Base-by-base conservation (phyloP, 2,329 filamentous ascomycete species). In the Ascomycota sp. region DNA sequence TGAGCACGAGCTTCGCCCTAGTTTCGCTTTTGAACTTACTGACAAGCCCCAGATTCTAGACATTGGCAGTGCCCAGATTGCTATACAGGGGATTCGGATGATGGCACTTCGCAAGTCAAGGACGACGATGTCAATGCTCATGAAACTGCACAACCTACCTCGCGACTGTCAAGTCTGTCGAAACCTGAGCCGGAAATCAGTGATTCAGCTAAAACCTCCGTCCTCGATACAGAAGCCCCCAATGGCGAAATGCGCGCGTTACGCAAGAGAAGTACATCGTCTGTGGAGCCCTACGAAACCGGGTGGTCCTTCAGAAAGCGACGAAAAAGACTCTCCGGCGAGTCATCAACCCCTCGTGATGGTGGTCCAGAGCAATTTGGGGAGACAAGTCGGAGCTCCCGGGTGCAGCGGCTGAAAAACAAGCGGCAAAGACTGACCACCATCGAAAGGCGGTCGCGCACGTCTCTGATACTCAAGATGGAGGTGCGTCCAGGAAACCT, bases 191-290 rank as follows among this genome's bases (percentile, higher is more conserved):
- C 74, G 32, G 64, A 69, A 10, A 28, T 38, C 20, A 32, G 27
- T 7, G 27, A 28, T 13, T 35, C 30, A 20, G 31, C 32, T 8
- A 31, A 27, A 7, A 76, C 81, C 49, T 83, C 79, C 0, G 69
- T 82, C 20, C 83, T 83, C 50, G 77, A 77, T 39, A 72, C 73
- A 32, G 56, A 78, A 8, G 72, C 78, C 23, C 59, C 75, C 7
- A 61, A 76, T 56, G 77, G 86, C 49, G 78, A 75, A 27, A 74
- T 80, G 7, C 74, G 82, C 31, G 68, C 78, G 21, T 56, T 92
- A 35, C 68, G 85, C 35, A 92, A 92, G 53, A 71, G 85, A 31
- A 92, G 86, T 50, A 75, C 80, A 12, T 82, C 80, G 1, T 76
- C 78, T 3, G 59, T 66, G 9, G 72, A 75, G 29, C 58, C 55